Conservation (phyloP, 257 asterid species). For the Scutellaria minor region DNA sequence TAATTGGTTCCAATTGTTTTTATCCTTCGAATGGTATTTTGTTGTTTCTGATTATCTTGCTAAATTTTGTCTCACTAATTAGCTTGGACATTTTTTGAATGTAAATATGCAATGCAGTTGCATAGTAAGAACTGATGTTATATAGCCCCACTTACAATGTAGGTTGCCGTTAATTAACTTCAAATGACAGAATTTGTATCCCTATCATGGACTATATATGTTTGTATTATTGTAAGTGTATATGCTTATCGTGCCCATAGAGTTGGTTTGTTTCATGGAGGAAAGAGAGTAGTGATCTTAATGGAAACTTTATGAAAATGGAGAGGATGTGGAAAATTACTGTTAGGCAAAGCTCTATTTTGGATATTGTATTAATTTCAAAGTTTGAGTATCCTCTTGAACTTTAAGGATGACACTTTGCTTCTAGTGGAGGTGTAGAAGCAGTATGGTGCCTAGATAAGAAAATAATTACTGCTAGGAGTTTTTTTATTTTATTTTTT, state of each 20-base stretch:
- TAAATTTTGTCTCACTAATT: neutral
- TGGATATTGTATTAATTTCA: neutral
- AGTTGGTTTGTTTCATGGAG: neutral
- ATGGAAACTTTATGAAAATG: neutral
- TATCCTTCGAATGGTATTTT: neutral
- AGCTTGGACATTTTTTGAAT: neutral
- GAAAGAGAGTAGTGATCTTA: neutral
- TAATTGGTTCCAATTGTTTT: neutral
- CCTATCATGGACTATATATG: neutral
- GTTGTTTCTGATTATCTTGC: neutral
- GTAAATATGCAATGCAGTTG: neutral
- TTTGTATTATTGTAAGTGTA: neutral
- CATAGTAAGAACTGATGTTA: neutral
- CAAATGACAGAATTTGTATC: neutral
- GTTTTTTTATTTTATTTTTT: neutral
- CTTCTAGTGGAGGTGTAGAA: conserved; percentile 10
- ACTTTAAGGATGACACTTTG: neutral
- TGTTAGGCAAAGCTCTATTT: neutral
- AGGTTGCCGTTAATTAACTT: neutral
- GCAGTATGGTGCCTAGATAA: neutral
- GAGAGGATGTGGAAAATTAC: neutral
- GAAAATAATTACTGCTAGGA: neutral
- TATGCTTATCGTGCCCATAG: neutral
- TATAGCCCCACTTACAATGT: neutral
- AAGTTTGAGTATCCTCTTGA: conserved; percentile 9